Evolutionary conservation across 495 filamentous ascomycete genomes (phyloP), one percentile per base, ranked within the genome.

Genomic region (Podospora appendiculata): DNA sequence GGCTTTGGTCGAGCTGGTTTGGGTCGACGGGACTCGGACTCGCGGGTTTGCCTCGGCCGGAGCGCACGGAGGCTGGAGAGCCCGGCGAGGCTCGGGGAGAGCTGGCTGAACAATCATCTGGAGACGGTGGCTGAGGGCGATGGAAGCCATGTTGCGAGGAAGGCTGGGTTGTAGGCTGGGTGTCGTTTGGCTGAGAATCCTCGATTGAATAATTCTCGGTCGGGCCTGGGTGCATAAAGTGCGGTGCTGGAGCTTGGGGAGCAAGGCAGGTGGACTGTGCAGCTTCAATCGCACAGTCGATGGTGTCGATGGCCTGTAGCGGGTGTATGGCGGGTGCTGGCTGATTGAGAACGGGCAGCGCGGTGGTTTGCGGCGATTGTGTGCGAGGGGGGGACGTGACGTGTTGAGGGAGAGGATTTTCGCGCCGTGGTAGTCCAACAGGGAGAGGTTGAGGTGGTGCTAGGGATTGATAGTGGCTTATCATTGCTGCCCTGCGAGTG

Each of bases 141-240:
- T 59, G 65, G 63, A 75, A 67, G 84, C 90, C 90, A 95, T 95
- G 75, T 80, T 95, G 87, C 76, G 71, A 76, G 66, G 74, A 53
- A 65, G 61, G 41, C 51, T 60, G 57, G 53, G 64, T 53, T 60
- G 70, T 62, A 61, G 62, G 68, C 58, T 63, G 66, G 62, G 65
- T 14, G 41, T 36, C 67, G 67, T 69, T 71, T 64, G 67, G 57
- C 53, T 70, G 65, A 59, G 66, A 64, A 56, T 68, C 71, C 61
- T 73, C 77, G 74, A 78, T 78, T 64, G 76, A 76, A 75, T 74
- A 76, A 75, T 74, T 74, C 68, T 82, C 77, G 67, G 76, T 70
- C 61, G 78, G 77, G 82, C 86, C 85, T 81, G 85, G 72, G 83
- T 92, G 90, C 90, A 96, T 96, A 94, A 84, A 96, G 73, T 72